These are phyloP conservation scores for Kuraishia cidri DNA, from an alignment of 805 yeast genomes.

Conservation along the genomic window DNA sequence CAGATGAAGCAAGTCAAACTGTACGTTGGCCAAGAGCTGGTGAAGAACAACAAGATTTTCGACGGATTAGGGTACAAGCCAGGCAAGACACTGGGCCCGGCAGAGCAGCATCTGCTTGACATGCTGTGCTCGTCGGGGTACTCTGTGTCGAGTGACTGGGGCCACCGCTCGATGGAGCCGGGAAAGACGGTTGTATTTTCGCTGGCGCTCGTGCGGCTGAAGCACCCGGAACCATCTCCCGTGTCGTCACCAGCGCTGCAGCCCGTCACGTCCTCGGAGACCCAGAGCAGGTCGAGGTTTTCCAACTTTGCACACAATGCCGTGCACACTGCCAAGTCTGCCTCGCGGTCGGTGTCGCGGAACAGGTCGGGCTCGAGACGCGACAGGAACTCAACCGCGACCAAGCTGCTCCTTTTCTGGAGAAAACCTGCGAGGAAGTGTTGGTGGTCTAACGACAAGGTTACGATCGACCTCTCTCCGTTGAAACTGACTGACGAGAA, in stretches of 20 bases:
- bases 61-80: slow-evolving; percentile 65
- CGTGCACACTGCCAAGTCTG: slow-evolving; percentile 32
- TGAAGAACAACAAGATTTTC: slow-evolving; percentile 53
- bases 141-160: slow-evolving; percentile 64
- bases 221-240: slow-evolving; percentile 15
- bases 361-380: slow-evolving; percentile 28
- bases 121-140: slow-evolving; percentile 94
- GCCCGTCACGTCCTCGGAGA: slow-evolving; percentile 32
- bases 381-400: slow-evolving; percentile 25
- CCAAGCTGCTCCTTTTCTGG: slow-evolving; percentile 84
- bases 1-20: slow-evolving; percentile 63
- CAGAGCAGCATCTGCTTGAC: slow-evolving; percentile 89
- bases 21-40: slow-evolving; percentile 62
- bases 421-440: slow-evolving; percentile 97
- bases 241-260: slow-evolving; percentile 25
- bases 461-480: slow-evolving; percentile 30
- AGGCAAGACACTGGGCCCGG: slow-evolving; percentile 61
- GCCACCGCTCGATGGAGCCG: slow-evolving; percentile 81
- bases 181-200: slow-evolving; percentile 82
- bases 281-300: slow-evolving; percentile 43
- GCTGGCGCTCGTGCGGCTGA: slow-evolving; percentile 60
- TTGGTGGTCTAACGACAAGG: slow-evolving; percentile 82
- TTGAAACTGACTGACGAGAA: slow-evolving; percentile 13
- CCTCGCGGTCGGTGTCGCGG: slow-evolving; percentile 49
- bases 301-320: slow-evolving; percentile 47